Base-by-base conservation (phyloP, 176 grass and related monocot species). In the Paspalum vaginatum region DNA sequence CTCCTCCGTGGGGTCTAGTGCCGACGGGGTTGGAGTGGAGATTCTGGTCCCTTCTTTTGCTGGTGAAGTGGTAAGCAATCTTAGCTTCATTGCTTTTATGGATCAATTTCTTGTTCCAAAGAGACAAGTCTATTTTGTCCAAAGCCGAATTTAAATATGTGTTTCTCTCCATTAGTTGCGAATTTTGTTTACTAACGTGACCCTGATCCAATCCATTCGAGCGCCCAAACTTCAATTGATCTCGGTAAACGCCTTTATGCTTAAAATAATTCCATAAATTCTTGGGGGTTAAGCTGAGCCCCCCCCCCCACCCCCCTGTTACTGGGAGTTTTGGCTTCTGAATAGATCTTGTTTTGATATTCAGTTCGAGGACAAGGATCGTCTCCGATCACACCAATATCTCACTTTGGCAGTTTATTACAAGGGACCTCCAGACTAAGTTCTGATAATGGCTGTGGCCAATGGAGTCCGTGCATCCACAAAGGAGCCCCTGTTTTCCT, bases 401-500 rank as follows among this genome's bases (percentile, higher is more conserved):
- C 32, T 32, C 32, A 32, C 32, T 32, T 25, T 49, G 15, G 39
- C 3, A 7, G 10, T 48, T 59, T 8, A 43, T 43, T 64, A 40
- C 12, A 11, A 5, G 72, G 75, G 2, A 12, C 17, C 0, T 22
- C 14, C 43, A 40, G 7, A 14, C 52, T 7, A 56, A 38, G 26
- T 42, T 80, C 7, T n/a, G 8, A 70, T 52, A 55, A 89, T 81
- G 87, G 77, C 87, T 21, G 65, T 15, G 27, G 2, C 80, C 26
- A 88, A 85, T 17, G 87, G 87, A 43, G 5, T 50, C 26, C 46
- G 38, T 81, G 64, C 82, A 77, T 56, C 70, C 71, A 38, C 80
- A 0, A 69, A 65, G 52, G 40, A 85, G 9, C 92, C 92, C 47
- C 49, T 94, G 18, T 89, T 94, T 70, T 89, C 92, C 12, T 98